These are phyloP conservation scores for Picea mariana DNA, from an alignment of 83 land plant genomes.

Conservation along the genomic window DNA sequence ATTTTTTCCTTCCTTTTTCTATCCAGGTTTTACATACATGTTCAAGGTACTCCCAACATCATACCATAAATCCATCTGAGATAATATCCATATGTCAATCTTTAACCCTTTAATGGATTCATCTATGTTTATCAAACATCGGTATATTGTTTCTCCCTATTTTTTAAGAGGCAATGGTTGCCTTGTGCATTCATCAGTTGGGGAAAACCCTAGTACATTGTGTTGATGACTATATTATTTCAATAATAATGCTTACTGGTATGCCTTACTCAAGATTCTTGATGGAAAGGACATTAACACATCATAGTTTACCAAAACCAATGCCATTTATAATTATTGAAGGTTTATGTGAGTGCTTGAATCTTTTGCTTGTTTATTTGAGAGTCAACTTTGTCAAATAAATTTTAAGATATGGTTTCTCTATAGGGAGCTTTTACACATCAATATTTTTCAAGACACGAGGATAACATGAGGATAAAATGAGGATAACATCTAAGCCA, in stretches of 20 bases:
- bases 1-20: background rate
- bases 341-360: constrained; percentile 1
- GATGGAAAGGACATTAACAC: background rate
- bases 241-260: background rate
- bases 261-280: background rate
- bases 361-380: background rate
- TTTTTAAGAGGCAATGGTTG: no score
- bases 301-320: background rate
- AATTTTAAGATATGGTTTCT: background rate
- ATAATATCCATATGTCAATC: background rate
- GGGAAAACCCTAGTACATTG: background rate
- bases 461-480: no score
- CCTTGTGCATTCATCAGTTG: background rate
- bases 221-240: background rate
- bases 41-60: constrained; percentile 50
- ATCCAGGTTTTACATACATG: constrained; percentile 91
- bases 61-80: background rate
- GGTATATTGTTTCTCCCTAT: background rate
- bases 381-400: background rate
- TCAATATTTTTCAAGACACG: constrained; percentile 93
- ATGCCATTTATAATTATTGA: background rate
- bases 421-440: constrained; percentile 82
- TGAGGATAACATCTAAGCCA: constrained; percentile 73
- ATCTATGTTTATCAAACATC: background rate
- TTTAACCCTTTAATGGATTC: background rate